These are phyloP conservation scores for Aegilops sharonensis DNA, from an alignment of 176 grass and related monocot genomes.

Conservation along the genomic window DNA sequence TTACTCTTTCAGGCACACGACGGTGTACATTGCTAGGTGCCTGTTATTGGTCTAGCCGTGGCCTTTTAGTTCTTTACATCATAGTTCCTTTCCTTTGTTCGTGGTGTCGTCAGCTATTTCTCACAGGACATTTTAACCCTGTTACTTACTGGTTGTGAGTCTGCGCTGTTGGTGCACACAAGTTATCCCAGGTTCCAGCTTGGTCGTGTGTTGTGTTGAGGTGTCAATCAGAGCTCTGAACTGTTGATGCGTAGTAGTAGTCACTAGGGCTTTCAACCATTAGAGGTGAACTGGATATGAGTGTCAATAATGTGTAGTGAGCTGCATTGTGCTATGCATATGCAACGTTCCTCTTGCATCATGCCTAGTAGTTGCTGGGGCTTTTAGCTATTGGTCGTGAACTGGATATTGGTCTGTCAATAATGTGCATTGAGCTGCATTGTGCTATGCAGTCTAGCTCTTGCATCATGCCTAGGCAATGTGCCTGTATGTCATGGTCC, in stretches of 20 bases:
- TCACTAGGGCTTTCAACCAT: neutral
- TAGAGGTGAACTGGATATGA: neutral
- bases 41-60: conserved; percentile 27
- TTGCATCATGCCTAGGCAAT: conserved; percentile 1
- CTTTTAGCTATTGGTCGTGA: neutral
- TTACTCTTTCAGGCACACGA: conserved; percentile 11
- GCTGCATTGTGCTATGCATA: conserved; percentile 27
- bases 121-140: conserved; percentile 58
- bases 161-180: conserved; percentile 21
- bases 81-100: neutral
- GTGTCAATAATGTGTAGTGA: conserved; percentile 34
- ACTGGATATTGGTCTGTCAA: conserved; percentile 25
- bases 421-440: conserved; percentile 34
- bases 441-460: conserved; percentile 13
- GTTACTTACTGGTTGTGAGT: conserved; percentile 33
- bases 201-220: conserved; percentile 5
- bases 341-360: conserved; percentile 25
- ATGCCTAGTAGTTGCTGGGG: neutral
- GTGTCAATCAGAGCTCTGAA: conserved; percentile 2
- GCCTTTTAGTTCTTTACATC: conserved; percentile 8
- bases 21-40: conserved; percentile 52
- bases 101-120: conserved; percentile 22
- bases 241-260: neutral
- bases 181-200: neutral
- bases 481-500: neutral